A percentile compares a stretch with the other conserved stretches of the same genome.
Conservation (phyloP, 371 early-diverging fungal species). For the Mucor plumbeus region DNA sequence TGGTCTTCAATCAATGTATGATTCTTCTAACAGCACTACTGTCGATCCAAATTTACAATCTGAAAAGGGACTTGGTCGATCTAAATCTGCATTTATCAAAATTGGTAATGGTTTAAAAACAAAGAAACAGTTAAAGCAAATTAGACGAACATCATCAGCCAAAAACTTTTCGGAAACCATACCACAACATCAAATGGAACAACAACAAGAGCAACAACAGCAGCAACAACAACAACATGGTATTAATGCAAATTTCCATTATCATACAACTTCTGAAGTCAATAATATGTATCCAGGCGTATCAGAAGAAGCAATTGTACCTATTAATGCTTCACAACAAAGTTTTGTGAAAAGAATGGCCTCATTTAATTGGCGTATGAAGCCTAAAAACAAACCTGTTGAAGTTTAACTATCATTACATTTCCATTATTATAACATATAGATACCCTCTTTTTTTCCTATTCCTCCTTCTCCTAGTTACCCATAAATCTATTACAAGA, state of each 20-base stretch:
- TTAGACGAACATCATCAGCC: constrained; percentile 29
- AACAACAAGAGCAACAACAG: not conserved
- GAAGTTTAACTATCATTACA: constrained; percentile 15
- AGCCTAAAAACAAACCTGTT: constrained; percentile 26
- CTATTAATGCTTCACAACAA: not conserved
- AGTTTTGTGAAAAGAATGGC: constrained; percentile 51
- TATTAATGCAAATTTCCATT: constrained; percentile 8
- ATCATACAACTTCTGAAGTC: constrained; percentile 15
- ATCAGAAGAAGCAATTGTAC: constrained; percentile 10
- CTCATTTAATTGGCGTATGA: constrained; percentile 39
- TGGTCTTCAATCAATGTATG: constrained; percentile 2
- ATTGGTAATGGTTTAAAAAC: constrained; percentile 38
- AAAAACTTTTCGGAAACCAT: constrained; percentile 9
- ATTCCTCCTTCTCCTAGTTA: too few relatives aligned
- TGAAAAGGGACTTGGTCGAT: constrained; percentile 13
- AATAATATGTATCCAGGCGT: constrained; percentile 7
- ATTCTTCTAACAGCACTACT: not conserved
- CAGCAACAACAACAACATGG: not conserved
- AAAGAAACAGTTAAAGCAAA: constrained; percentile 26
- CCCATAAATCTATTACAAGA: too few relatives aligned
- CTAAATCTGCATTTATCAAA: constrained; percentile 38
- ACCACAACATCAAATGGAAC: too few relatives aligned
- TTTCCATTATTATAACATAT: not conserved
- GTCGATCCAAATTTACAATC: not conserved
- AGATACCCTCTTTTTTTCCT: constrained; percentile 14